Evolutionary conservation across 2,329 filamentous ascomycete species (phyloP).

Genomic region (Trichoderma hamatum): DNA sequence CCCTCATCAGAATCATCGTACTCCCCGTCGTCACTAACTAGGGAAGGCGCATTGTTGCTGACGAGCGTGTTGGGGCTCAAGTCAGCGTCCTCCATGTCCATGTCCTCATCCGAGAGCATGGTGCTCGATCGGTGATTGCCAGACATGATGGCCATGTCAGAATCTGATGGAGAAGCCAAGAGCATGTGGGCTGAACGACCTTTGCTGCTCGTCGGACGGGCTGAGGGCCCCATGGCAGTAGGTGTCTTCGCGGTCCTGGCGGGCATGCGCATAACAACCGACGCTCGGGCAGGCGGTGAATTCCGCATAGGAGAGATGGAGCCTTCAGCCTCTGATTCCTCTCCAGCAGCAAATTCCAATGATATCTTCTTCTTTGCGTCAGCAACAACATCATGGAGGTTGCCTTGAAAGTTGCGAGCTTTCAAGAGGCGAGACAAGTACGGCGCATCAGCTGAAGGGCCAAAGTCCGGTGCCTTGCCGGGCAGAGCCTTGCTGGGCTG

Average conservation of each 20-base stretch:
- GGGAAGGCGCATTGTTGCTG: conserved; percentile 76
- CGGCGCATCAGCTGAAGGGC: conserved; percentile 59
- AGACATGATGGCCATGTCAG: conserved; percentile 29
- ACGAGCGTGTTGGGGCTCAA: conserved; percentile 70
- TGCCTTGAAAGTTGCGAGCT: conserved; percentile 61
- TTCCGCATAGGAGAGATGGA: conserved; percentile 28
- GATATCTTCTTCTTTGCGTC: conserved; percentile 61
- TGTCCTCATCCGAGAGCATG: conserved; percentile 48
- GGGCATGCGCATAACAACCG: conserved; percentile 60
- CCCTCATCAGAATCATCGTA: conserved; percentile 72
- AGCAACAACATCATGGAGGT: conserved; percentile 60
- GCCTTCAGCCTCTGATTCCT: conserved; percentile 54
- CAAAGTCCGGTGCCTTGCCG: conserved; percentile 17
- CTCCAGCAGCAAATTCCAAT: conserved; percentile 55
- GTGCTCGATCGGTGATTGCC: conserved; percentile 32
- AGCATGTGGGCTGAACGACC: conserved; percentile 47
- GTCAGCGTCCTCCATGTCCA: conserved; percentile 60
- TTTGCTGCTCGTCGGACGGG: conserved; percentile 62
- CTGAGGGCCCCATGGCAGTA: conserved; percentile 46
- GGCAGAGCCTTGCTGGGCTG: conserved; percentile 13
- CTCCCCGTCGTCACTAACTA: conserved; percentile 80
- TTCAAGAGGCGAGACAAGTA: conserved; percentile 69
- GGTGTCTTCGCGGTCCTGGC: conserved; percentile 56
- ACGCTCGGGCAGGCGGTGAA: conserved; percentile 37
- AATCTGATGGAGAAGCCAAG: conserved; percentile 44